Conservation (phyloP, 2,329 filamentous ascomycete species). For the Sporothrix brunneoviolacea region DNA sequence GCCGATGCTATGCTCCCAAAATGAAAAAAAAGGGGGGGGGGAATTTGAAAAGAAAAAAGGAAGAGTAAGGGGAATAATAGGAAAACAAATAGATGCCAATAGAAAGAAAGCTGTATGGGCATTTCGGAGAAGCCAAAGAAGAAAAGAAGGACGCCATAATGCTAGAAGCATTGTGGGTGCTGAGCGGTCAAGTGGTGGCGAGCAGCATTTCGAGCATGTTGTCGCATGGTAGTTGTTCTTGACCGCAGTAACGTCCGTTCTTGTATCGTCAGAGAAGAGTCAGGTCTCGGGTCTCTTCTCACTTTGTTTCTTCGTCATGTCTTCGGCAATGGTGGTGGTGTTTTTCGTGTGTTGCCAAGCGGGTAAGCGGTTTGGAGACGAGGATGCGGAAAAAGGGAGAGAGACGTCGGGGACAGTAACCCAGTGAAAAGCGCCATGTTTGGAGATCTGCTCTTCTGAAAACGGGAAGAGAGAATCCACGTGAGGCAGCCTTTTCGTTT, state of each 20-base stretch:
- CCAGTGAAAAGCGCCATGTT: neutral
- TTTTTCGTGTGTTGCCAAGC: slow-evolving; percentile 2
- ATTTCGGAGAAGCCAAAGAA: neutral
- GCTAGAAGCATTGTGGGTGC: neutral
- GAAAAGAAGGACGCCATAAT: neutral
- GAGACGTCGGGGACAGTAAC: neutral
- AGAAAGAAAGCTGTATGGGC: neutral
- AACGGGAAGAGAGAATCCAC: too few relatives aligned
- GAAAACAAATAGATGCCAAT: slow-evolving; percentile 10
- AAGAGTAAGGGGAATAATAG: slow-evolving; percentile 1
- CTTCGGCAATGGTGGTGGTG: slow-evolving; percentile 12
- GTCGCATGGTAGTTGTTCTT: too few relatives aligned
- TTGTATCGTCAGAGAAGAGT: neutral
- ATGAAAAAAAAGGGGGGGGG: neutral
- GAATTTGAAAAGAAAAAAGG: neutral
- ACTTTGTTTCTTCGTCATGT: slow-evolving; percentile 8
- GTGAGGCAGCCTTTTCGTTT: too few relatives aligned
- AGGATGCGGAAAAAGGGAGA: neutral
- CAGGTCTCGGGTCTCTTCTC: neutral
- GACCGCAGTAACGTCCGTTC: neutral
- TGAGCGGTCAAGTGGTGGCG: neutral
- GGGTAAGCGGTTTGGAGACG: neutral
- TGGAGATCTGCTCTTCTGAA: neutral
- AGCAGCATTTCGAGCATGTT: too few relatives aligned
- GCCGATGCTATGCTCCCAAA: slow-evolving; percentile 2